phyloP scores from a whole-genome alignment of 345 rosid genomes.

The Draba incana region DNA sequence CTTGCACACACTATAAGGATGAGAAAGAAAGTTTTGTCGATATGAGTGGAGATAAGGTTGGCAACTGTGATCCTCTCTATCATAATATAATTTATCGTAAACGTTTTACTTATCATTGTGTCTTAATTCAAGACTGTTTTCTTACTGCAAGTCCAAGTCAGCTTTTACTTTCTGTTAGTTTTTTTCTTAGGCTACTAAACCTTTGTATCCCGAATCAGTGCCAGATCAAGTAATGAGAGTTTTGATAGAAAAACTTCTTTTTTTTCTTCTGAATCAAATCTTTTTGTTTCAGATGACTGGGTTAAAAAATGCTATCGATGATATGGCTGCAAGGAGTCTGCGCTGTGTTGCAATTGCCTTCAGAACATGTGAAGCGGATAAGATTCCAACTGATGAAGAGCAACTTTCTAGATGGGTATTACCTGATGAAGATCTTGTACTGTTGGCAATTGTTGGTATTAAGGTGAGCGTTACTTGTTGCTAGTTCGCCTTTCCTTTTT shows the following conservation, averaged over 20 bases:
- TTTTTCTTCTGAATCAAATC: constrained; percentile 24
- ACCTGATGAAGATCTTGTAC: constrained; percentile 88
- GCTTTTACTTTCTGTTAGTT: background rate
- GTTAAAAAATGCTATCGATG: constrained; percentile 65
- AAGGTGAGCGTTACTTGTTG: constrained; percentile 55
- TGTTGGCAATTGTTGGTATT: constrained; percentile 87
- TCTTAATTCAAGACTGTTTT: background rate
- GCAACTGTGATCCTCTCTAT: constrained; percentile 17
- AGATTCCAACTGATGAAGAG: constrained; percentile 73
- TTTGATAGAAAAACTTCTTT: background rate
- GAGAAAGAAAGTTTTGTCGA: constrained; percentile 49
- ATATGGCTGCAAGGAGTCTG: constrained; percentile 85
- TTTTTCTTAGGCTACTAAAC: background rate
- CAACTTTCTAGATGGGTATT: constrained; percentile 66
- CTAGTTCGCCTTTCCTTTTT: background rate
- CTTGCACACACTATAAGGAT: constrained; percentile 72
- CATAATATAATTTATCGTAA: constrained; percentile 2
- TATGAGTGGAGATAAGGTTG: constrained; percentile 73
- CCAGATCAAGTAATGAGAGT: constrained; percentile 1
- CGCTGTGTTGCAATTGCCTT: constrained; percentile 95
- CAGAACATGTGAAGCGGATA: constrained; percentile 61
- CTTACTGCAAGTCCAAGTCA: constrained; percentile 21
- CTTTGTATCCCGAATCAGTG: constrained; percentile 19
- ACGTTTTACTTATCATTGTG: background rate
- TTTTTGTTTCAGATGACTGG: constrained; percentile 50